Conservation (phyloP, 768 basidiomycete genomes). For the Fibroporia radiculosa region DNA sequence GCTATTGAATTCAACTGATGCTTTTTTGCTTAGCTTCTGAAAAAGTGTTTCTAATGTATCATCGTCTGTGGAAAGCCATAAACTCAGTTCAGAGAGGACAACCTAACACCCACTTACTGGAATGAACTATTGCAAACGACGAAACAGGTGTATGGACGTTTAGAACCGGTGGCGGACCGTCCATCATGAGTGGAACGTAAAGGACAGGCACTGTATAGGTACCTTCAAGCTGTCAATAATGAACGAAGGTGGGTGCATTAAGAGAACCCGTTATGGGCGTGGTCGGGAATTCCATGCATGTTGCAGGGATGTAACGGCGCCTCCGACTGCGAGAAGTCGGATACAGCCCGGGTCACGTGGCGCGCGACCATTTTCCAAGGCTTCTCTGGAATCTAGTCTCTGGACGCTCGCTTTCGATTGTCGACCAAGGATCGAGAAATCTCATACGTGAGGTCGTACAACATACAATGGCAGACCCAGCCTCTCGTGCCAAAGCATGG, state of each 20-base stretch:
- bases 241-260: no score
- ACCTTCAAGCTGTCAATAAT: slow-evolving; percentile 1
- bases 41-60: slow-evolving; percentile 57
- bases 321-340: no score
- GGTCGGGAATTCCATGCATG: no score
- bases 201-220: background rate
- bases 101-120: slow-evolving; percentile 38
- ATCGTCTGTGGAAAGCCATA: slow-evolving; percentile 41
- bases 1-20: slow-evolving; percentile 46
- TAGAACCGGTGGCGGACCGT: slow-evolving; percentile 36
- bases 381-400: no score
- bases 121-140: slow-evolving; percentile 72
- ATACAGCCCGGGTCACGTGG: no score
- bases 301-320: no score
- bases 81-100: background rate
- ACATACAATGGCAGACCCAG: slow-evolving; percentile 49
- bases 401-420: no score
- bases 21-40: slow-evolving; percentile 67
- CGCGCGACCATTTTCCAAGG: no score
- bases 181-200: slow-evolving; percentile 6
- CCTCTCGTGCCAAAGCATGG: slow-evolving; percentile 70
- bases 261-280: no score
- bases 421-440: slow-evolving; percentile 89
- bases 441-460: slow-evolving; percentile 67
- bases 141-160: slow-evolving; percentile 71